Percentiles rank a stretch among this genome's conserved stretches.
Evolutionary conservation across 352 stramenopile species (phyloP).

Genomic region (Phytophthora podocarpi): DNA sequence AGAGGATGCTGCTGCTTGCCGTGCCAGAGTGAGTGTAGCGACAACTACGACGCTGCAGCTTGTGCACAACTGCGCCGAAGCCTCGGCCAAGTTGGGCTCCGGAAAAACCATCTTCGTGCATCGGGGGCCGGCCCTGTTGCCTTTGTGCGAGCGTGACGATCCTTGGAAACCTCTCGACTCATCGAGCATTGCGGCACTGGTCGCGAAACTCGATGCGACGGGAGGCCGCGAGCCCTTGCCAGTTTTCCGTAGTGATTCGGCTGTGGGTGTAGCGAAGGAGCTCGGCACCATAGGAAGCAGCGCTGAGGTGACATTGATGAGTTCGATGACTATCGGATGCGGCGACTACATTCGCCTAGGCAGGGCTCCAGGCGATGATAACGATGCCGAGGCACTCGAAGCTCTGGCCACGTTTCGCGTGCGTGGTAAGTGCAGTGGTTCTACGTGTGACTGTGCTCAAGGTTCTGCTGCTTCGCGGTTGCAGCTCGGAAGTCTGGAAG

Average conservation of each 20-base stretch:
- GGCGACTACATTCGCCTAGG: conserved; percentile 75
- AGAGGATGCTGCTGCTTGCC: conserved; percentile 23
- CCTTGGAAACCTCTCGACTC: conserved; percentile 56
- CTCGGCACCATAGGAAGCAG: conserved; percentile 42
- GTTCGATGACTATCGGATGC: conserved; percentile 51
- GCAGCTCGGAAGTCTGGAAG: conserved; percentile 50
- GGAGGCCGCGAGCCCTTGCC: conserved; percentile 51
- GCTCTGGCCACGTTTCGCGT: conserved; percentile 61
- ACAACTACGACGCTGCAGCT: conserved; percentile 30
- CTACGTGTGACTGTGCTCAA: conserved; percentile 47
- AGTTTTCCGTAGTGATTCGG: conserved; percentile 63
- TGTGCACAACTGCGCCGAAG: conserved; percentile 28
- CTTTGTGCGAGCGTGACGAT: conserved; percentile 54
- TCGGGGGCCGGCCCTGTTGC: conserved; percentile 69
- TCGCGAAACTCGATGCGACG: conserved; percentile 32
- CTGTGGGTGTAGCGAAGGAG: conserved; percentile 45
- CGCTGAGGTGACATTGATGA: conserved; percentile 37
- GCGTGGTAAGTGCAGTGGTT: conserved; percentile 51
- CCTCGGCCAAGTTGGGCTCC: conserved; percentile 27
- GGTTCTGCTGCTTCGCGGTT: conserved; percentile 31
- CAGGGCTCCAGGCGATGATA: conserved; percentile 28
- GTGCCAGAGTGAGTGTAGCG: conserved; percentile 16
- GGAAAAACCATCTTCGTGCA: conserved; percentile 52
- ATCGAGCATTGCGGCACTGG: conserved; percentile 28
- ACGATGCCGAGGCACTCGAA: conserved; percentile 17